phyloP scores from a whole-genome alignment of 2,329 filamentous ascomycete species.

The Microsporum ferrugineum region DNA sequence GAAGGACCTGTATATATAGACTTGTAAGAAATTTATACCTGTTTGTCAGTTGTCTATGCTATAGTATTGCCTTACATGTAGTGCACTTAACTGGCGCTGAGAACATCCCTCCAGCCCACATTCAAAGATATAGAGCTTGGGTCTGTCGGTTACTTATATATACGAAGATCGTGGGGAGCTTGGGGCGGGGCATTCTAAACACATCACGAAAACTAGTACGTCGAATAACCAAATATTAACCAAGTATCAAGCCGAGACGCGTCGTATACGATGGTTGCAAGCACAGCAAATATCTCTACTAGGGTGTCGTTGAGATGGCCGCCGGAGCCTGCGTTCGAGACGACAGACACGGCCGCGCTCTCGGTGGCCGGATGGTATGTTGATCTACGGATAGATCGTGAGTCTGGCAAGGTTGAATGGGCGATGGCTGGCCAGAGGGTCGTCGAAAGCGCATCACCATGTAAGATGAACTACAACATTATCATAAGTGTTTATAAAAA shows the following conservation, averaged over 20 bases:
- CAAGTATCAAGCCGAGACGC: neutral
- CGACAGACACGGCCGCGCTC: conserved; percentile 35
- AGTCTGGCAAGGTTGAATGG: conserved; percentile 31
- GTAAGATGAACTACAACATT: conserved; percentile 17
- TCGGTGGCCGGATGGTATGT: conserved; percentile 35
- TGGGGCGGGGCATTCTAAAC: neutral
- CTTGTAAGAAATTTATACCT: too few species aligned
- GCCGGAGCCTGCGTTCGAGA: conserved; percentile 31
- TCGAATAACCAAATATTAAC: too few species aligned
- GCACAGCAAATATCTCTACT: conserved; percentile 22
- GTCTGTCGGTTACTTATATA: neutral
- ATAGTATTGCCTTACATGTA: too few species aligned
- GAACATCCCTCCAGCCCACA: too few species aligned
- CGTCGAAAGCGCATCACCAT: conserved; percentile 25
- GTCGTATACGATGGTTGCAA: neutral
- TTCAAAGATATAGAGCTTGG: too few species aligned
- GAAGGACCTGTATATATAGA: too few species aligned
- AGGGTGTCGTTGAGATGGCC: conserved; percentile 36
- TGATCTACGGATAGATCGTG: conserved; percentile 32
- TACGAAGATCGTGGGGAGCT: neutral
- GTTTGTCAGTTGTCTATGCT: too few species aligned
- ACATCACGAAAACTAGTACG: neutral
- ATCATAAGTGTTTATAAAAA: too few species aligned
- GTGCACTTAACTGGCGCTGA: too few species aligned
- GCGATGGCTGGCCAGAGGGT: conserved; percentile 34